Evolutionary conservation across 257 asterid species (phyloP), one percentile per base, ranked within the genome.

Genomic region (Oldenlandia corymbosa): DNA sequence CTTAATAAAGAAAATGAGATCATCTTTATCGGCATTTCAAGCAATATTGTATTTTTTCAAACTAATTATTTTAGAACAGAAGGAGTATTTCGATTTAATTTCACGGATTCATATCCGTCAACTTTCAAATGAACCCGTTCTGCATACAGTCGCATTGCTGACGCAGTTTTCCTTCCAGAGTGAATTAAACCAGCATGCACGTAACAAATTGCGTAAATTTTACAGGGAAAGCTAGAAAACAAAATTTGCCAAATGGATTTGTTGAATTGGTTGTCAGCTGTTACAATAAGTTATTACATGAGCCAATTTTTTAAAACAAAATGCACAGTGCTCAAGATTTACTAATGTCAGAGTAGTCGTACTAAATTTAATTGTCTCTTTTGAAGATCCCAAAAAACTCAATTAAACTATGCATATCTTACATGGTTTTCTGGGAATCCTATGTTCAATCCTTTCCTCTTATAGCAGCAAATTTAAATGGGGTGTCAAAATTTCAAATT

Each of bases 241-340:
- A 27, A 26, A 39, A 39, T 6, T 10, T 39, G 47, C 42, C 10
- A 37, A 14, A 20, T 17, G 14, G 48, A 65, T 53, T 65, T 53
- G 62, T 42, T 65, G 11, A 53, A 42, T 2, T 27, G 53, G 42
- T 26, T 36, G 60, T 51, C 69, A 37, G 47, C 61, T 52, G 37
- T 30, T 41, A 64, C 31, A 36, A 16, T 39, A n/a, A n/a, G n/a
- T n/a, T n/a, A n/a, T n/a, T n/a, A n/a, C n/a, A n/a, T n/a, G n/a
- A n/a, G n/a, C n/a, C n/a, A n/a, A n/a, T n/a, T n/a, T n/a, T n/a
- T n/a, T n/a, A 28, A 55, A 54, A 42, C n/a, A 2, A 18, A 48
- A 37, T 13, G 49, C 68, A 31, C 67, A 48, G 21, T 0, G 58
- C 70, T 71, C 58, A 37, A 71, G 62, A 32, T 26, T n/a, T 71